Percentiles rank a stretch among this genome's conserved stretches.
These are phyloP conservation scores for Fraxinus americana DNA, from an alignment of 257 asterid genomes.

Conservation along the genomic window DNA sequence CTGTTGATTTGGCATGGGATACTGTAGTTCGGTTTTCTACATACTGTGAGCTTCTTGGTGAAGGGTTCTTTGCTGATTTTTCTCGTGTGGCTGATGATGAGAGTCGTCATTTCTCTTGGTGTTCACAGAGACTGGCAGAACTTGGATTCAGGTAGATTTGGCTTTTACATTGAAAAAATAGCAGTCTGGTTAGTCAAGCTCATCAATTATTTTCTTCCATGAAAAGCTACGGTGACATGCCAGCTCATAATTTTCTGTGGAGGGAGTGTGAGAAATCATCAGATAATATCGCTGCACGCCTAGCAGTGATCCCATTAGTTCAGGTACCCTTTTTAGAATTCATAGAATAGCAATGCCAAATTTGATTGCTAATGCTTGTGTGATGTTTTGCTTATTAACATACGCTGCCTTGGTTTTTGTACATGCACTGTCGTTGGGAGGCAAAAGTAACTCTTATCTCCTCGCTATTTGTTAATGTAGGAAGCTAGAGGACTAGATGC, in stretches of 20 bases:
- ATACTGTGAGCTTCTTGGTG: constrained; percentile 62
- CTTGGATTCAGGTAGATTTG: constrained; percentile 79
- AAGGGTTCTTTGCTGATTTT: constrained; percentile 92
- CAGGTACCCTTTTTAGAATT: constrained; percentile 52
- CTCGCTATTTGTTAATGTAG: constrained; percentile 35
- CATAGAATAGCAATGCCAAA: not conserved
- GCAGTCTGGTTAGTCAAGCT: constrained; percentile 20
- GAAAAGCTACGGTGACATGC: constrained; percentile 89
- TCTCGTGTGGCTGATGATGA: constrained; percentile 98
- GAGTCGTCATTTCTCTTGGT: constrained; percentile 95
- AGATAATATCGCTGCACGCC: constrained; percentile 79
- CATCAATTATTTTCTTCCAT: constrained; percentile 22
- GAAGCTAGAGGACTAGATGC: constrained; percentile 99
- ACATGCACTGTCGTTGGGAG: not conserved
- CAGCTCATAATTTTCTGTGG: constrained; percentile 92
- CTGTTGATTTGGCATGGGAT: constrained; percentile 98
- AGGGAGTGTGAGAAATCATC: constrained; percentile 92
- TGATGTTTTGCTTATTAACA: not conserved
- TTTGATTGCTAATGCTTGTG: not conserved
- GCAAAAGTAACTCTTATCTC: not conserved
- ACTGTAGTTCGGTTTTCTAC: constrained; percentile 95
- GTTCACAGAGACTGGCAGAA: constrained; percentile 85
- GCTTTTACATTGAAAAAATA: constrained; percentile 8
- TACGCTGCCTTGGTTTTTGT: not conserved
- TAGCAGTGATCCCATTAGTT: constrained; percentile 89